phyloP scores from a whole-genome alignment of 352 stramenopile species.

The Pythium dissimile region DNA sequence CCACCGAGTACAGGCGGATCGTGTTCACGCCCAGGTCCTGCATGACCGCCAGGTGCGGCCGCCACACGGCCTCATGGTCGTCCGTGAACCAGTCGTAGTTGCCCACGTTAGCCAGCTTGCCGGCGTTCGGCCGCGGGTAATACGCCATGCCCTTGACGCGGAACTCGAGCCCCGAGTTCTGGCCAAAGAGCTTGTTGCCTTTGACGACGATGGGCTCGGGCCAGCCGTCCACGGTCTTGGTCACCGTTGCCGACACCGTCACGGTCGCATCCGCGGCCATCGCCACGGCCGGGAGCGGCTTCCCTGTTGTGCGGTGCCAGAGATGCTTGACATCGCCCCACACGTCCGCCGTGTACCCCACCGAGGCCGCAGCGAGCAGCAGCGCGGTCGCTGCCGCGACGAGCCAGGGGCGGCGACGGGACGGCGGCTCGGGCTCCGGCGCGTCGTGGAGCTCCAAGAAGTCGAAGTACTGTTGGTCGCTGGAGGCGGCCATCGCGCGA shows the following conservation, averaged over 20 bases:
- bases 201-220: constrained; percentile 44
- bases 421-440: neutral
- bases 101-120: constrained; percentile 30
- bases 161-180: constrained; percentile 42
- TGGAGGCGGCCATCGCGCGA: neutral
- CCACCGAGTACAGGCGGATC: constrained; percentile 65
- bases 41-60: constrained; percentile 42
- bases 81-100: constrained; percentile 68
- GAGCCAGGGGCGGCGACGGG: neutral
- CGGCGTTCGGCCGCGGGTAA: constrained; percentile 61
- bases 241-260: neutral
- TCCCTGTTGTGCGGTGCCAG: neutral
- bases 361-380: neutral
- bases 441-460: neutral
- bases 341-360: neutral
- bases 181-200: constrained; percentile 70
- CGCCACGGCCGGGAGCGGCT: neutral
- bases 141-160: constrained; percentile 69
- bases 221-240: constrained; percentile 14
- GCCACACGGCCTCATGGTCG: constrained; percentile 54
- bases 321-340: neutral
- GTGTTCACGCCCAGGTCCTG: constrained; percentile 67
- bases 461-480: neutral
- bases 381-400: neutral
- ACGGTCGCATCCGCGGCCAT: neutral